Evolutionary conservation across 1,284 basidiomycete species (phyloP).

Genomic region (Stygiomarasmius scandens): DNA sequence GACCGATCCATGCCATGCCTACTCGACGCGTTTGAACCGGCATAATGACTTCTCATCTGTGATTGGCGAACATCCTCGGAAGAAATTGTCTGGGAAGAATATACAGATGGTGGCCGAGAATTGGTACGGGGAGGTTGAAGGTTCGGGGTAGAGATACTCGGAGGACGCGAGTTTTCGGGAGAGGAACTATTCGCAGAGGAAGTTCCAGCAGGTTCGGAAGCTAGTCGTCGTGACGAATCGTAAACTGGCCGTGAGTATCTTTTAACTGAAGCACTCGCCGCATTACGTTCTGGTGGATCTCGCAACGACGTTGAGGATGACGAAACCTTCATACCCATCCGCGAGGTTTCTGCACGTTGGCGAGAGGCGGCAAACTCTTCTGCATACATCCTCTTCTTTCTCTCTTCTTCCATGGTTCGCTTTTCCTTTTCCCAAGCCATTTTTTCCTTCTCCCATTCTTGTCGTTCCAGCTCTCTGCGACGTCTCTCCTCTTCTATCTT

Average conservation of each 20-base stretch:
- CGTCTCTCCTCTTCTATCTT: constrained; percentile 51
- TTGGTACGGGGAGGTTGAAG: constrained; percentile 24
- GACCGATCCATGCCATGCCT: constrained; percentile 35
- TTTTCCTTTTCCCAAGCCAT: constrained; percentile 59
- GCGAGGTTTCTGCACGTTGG: constrained; percentile 57
- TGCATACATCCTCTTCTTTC: constrained; percentile 52
- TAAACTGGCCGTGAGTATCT: constrained; percentile 41
- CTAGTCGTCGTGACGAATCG: constrained; percentile 43
- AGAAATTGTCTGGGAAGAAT: constrained; percentile 45
- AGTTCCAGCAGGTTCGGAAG: constrained; percentile 39
- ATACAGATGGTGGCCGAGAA: constrained; percentile 56
- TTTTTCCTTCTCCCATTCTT: constrained; percentile 56
- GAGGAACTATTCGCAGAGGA: constrained; percentile 38
- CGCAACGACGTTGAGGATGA: constrained; percentile 39
- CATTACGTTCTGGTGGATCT: constrained; percentile 46
- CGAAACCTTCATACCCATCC: constrained; percentile 43
- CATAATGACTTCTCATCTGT: constrained; percentile 40
- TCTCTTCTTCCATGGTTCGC: constrained; percentile 57
- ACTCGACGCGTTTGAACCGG: constrained; percentile 40
- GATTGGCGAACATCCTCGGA: constrained; percentile 57
- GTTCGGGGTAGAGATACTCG: constrained; percentile 43
- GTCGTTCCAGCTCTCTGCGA: constrained; percentile 48
- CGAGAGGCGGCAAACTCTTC: constrained; percentile 67
- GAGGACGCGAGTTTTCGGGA: constrained; percentile 52
- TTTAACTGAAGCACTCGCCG: constrained; percentile 29